Conservation (phyloP, 2,329 filamentous ascomycete species). For the Stagonosporopsis vannaccii region DNA sequence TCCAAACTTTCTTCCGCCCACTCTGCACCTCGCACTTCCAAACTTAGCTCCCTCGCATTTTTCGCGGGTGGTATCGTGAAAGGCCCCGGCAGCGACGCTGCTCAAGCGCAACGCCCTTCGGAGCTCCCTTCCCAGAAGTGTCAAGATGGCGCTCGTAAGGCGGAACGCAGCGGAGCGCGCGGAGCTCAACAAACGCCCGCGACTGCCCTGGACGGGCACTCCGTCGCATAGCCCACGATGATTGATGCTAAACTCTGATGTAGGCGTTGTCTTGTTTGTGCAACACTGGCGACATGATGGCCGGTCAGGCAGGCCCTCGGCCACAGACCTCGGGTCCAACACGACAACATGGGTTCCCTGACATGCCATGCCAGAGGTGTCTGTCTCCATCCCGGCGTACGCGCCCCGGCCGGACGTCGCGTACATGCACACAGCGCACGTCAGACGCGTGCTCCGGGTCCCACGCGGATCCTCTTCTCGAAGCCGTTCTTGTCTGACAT, state of each 20-base stretch:
- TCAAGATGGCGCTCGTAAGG: conserved; percentile 8
- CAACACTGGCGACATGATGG: not conserved
- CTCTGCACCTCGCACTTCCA: not conserved
- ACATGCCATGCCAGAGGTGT: no score
- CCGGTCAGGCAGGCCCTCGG: not conserved
- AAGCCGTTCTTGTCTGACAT: not conserved
- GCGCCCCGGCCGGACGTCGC: conserved; percentile 10
- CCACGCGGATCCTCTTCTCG: conserved; percentile 12
- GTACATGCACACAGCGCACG: conserved; percentile 11
- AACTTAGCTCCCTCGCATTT: not conserved
- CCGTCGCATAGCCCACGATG: no score
- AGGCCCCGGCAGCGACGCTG: conserved; percentile 7
- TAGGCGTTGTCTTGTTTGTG: not conserved
- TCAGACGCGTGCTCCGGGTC: conserved; percentile 8
- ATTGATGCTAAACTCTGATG: no score
- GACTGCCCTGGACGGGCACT: not conserved
- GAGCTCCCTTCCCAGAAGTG: not conserved
- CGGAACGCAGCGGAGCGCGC: conserved; percentile 6
- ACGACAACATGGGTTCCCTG: no score
- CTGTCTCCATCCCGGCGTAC: no score
- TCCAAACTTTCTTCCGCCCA: no score
- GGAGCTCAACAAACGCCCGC: conserved; percentile 18
- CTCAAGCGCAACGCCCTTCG: no score
- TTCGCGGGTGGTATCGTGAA: conserved; percentile 2
- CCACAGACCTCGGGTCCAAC: not conserved